Evolutionary conservation across 2,329 filamentous ascomycete genomes (phyloP).

Genomic region (Claviceps sp.): DNA sequence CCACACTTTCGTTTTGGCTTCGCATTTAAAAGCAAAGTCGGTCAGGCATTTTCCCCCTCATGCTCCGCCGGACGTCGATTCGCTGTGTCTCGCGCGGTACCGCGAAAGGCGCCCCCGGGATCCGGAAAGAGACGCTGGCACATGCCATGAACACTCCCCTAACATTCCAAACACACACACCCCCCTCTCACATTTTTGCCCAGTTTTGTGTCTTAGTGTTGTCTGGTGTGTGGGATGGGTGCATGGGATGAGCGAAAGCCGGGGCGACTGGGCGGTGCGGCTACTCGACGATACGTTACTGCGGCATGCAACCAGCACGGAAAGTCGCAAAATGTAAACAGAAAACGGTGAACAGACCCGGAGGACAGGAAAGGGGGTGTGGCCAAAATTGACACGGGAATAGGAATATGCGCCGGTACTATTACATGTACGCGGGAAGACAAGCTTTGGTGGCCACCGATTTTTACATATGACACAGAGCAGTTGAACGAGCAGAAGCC

Average conservation of each 20-base stretch:
- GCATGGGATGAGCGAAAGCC: not conserved
- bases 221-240: not conserved
- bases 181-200: not conserved
- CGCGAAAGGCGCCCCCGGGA: conserved; percentile 2
- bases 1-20: not conserved
- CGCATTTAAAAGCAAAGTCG: not conserved
- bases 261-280: conserved; percentile 1
- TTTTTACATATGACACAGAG: not conserved
- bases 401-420: not conserved
- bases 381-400: not conserved
- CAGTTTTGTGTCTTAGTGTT: not conserved
- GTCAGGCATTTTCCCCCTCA: not conserved
- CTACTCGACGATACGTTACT: not conserved
- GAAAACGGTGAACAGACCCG: not conserved
- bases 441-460: not conserved
- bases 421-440: not conserved
- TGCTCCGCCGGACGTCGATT: not conserved
- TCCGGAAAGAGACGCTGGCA: conserved; percentile 7
- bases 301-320: not conserved
- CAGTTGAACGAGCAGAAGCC: not conserved
- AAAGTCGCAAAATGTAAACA: not conserved
- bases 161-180: not conserved
- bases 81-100: conserved; percentile 1
- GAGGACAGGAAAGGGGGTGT: not conserved
- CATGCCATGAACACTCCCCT: conserved; percentile 1